Evolutionary conservation across 805 yeast genomes (phyloP), one percentile per base, ranked within the genome.

Genomic region (Wickerhamiella vanderwaltii): DNA sequence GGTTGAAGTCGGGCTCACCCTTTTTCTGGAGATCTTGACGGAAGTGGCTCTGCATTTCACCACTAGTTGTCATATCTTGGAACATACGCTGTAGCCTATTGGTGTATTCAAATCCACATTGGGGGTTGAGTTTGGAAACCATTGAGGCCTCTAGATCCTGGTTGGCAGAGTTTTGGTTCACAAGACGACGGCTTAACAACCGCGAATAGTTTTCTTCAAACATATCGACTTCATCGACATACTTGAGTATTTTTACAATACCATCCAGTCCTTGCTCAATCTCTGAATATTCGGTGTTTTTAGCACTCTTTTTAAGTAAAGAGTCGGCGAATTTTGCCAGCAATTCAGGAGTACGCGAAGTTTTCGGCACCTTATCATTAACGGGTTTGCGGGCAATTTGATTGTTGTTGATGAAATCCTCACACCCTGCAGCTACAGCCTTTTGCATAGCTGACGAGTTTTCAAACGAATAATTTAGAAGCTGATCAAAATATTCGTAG

Each of bases 71-170:
- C 68, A 91, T 84, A 62, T 91, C 98, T 58, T 80, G 82, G 60
- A 91, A 87, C 99, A 91, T 91, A 53, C 86, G 83, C 17, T 94
- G 82, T 60, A 91, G 82, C 60, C 87, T 88, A 42, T 84, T 79
- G 1, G 97, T 87, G 60, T 88, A 91, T 56, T 91, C 97, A 57
- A 79, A 69, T 15, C 94, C 85, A 61, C 91, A 88, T 46, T 81
- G 94, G 44, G 81, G 80, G 58, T 86, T 93, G 50, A 91, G 70
- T 53, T 82, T 75, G 53, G 85, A 84, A 47, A 91, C 84, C 48
- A 91, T 77, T 44, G 73, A 63, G 50, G 84, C 88, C 63, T 91
- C 99, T 34, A 73, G 71, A 49, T 80, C 88, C 44, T 83, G 94
- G 26, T 85, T 78, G 34, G 82, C 78, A 3, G 94, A 80, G 15